Percentiles rank a stretch among this genome's conserved stretches.
Conservation (phyloP, 169 alveolate species). For the Plasmodium inui region DNA sequence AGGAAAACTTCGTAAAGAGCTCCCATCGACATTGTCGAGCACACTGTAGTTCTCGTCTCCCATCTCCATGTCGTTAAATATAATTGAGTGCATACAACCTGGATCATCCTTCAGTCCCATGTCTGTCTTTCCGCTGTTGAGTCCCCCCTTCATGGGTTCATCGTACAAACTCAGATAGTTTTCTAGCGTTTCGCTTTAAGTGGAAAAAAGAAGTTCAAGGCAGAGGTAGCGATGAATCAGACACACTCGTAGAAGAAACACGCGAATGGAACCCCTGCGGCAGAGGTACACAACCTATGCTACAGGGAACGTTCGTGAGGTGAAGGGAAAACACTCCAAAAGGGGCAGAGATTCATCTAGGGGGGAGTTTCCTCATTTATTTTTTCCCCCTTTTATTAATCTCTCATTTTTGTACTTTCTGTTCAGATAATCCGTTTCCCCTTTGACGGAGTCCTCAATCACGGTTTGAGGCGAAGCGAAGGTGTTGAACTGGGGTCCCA, state of each 20-base stretch:
- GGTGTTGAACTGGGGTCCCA: neutral
- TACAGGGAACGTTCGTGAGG: neutral
- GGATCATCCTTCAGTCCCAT: neutral
- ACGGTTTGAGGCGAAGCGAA: neutral
- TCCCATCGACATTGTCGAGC: neutral
- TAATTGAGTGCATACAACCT: neutral
- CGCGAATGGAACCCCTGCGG: neutral
- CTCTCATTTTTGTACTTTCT: neutral
- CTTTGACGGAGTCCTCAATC: constrained; percentile 7
- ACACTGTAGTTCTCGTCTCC: constrained; percentile 1
- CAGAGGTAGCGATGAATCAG: neutral
- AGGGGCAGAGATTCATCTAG: neutral
- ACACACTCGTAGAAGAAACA: neutral
- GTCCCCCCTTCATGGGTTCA: neutral
- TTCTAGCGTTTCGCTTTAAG: constrained; percentile 45
- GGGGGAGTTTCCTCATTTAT: neutral
- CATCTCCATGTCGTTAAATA: neutral
- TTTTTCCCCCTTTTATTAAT: neutral
- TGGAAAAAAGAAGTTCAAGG: neutral
- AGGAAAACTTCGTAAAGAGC: neutral
- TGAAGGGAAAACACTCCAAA: neutral
- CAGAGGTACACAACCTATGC: neutral
- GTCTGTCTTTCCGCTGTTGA: neutral
- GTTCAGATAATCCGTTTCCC: constrained; percentile 6
- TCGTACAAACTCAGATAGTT: constrained; percentile 13